Base-by-base conservation (phyloP, 495 filamentous ascomycete genomes). In the Aspergillus sclerotiicarbonarius region DNA sequence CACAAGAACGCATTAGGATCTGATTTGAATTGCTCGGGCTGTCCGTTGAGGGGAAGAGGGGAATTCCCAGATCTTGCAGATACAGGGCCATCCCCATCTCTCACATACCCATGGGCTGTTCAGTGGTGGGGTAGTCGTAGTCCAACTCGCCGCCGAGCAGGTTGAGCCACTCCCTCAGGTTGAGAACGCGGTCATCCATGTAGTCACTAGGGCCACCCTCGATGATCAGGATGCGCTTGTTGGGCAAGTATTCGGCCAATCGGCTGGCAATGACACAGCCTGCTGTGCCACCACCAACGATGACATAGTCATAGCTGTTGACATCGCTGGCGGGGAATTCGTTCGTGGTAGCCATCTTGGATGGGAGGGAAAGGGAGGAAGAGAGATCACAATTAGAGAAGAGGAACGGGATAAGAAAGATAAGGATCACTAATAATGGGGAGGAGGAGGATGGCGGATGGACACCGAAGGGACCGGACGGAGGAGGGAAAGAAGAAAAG, bases 241-340 rank as follows among this genome's bases (percentile, higher is more conserved):
- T 76, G 21, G 87, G 85, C 37, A 89, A 68, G 62, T 88, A 88
- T 62, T 86, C 76, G 1, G 80, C 83, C 75, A 89, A 76, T 19
- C 86, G 81, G 20, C 84, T 82, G 47, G 90, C 91, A 67, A 96
- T 86, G 41, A 92, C 90, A 70, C 91, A 90, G 54, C 91, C 91
- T 7, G 91, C 91, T 31, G 91, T 95, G 64, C 91, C 91, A 50
- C 90, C 91, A 58, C 90, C 91, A 13, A 95, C 84, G 64, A 96
- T 87, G 57, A 96, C 78, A 69, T 91, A 94, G 76, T 96, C 91
- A 74, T 86, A 96, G 78, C 76, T 80, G 75, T 85, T 79, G 51
- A 80, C 79, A 59, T 85, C 84, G 52, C 80, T 61, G 48, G 81
- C 68, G 49, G 85, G 76, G 50, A 88, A 75, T 4, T 84, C 73